Base-by-base conservation (phyloP, 305 asterid species). In the Galium porrigens region DNA sequence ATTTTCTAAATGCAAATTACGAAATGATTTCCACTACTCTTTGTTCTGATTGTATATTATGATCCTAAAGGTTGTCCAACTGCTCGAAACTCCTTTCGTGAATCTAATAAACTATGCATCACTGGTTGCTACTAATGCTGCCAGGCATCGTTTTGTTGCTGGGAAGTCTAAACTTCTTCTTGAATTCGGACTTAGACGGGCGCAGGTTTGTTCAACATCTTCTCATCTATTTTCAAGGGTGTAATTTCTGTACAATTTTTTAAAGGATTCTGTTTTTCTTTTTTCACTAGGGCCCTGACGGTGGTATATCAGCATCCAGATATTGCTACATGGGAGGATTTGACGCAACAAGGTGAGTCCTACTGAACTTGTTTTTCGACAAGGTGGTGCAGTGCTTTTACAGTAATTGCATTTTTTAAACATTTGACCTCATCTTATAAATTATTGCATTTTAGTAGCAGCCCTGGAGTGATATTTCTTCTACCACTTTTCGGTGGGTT, bases 301-400 rank as follows among this genome's bases (percentile, higher is more conserved):
- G 99, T 69, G 96, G 96, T 66, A 86, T 89, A 64, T 84, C 95
- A 65, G 97, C 97, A 69, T 94, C 99, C 30, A 89, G 86, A 80
- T 94, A 94, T 78, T 86, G 96, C 79, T 94, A 86, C 72, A 81
- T 89, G 94, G 99, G 96, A 72, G 99, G 96, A 84, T 89, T 94
- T 69, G 97, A 89, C 69, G 99, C 95, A 0, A 94, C 99, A 71
- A 94, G 99, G 99, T 94, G 68, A 65, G 34, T 65, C 14, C 36
- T 52, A 33, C 12, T 65, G 36, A 34, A 18, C 36, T 18, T 4
- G 17, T 65, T 51, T 22, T 65, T 65, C 22, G 32, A 52, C 15
- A 34, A 15, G 36, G 51, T 33, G 46, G 58, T 49, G 30, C 15
- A 48, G 3, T 64, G 58, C 48, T 64, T 51, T 56, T 49, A 12